A percentile compares a stretch with the other conserved stretches of the same genome.
phyloP scores from a whole-genome alignment of 805 yeast genomes.

The Lipomyces japonicus region DNA sequence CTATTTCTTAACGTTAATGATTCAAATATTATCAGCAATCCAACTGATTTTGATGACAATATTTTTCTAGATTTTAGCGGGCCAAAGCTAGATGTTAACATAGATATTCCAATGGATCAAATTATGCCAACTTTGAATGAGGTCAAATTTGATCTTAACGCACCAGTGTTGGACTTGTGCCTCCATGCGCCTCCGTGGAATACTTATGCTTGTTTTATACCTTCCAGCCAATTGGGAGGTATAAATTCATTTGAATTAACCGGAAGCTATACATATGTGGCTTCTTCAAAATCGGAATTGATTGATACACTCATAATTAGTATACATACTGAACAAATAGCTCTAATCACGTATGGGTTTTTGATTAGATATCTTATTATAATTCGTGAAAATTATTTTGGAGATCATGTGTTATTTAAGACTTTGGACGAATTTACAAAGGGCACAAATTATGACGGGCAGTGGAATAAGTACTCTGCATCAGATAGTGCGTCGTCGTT shows the following conservation, averaged over 20 bases:
- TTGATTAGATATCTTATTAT: conserved; percentile 69
- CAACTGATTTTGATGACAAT: conserved; percentile 78
- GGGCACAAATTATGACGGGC: conserved; percentile 19
- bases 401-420: conserved; percentile 74
- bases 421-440: conserved; percentile 78
- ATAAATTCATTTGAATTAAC: conserved; percentile 56
- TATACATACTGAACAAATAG: conserved; percentile 61
- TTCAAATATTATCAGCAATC: conserved; percentile 81
- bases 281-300: conserved; percentile 57
- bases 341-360: conserved; percentile 73
- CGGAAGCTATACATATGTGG: conserved; percentile 64
- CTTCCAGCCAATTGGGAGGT: conserved; percentile 60
- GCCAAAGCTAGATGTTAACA: conserved; percentile 45
- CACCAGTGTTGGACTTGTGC: conserved; percentile 55
- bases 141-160: conserved; percentile 27
- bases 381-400: conserved; percentile 84
- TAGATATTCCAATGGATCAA: conserved; percentile 55
- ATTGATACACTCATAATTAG: conserved; percentile 67
- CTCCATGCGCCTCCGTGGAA: conserved; percentile 91
- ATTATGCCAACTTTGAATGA: conserved; percentile 33
- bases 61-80: conserved; percentile 73
- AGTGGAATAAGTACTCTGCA: conserved; percentile 1
- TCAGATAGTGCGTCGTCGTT: background rate
- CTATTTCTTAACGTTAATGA: conserved; percentile 79
- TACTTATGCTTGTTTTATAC: conserved; percentile 69